These are phyloP conservation scores for Akanthomyces uredinophilus DNA, from an alignment of 2,329 filamentous ascomycete genomes.

Conservation along the genomic window DNA sequence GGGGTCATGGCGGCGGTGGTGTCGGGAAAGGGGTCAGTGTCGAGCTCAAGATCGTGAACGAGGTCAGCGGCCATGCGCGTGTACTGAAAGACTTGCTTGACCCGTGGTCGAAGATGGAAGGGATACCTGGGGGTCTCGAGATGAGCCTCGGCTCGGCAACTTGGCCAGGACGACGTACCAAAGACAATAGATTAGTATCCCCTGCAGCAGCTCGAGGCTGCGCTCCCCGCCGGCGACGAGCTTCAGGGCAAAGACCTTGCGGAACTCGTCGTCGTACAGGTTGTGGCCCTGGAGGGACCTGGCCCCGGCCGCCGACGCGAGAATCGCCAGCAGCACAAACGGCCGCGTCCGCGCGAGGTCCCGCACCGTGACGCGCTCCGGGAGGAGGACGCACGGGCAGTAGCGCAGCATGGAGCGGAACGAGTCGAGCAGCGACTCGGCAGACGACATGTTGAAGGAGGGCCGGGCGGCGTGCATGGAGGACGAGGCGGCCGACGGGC, in stretches of 20 bases:
- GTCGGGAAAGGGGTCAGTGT: slow-evolving; percentile 30
- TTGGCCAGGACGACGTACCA: slow-evolving; percentile 39
- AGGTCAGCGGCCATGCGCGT: slow-evolving; percentile 48
- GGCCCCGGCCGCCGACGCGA: slow-evolving; percentile 45
- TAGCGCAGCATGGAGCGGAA: slow-evolving; percentile 41
- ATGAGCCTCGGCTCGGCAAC: background rate
- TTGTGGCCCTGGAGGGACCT: slow-evolving; percentile 46
- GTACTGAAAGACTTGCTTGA: slow-evolving; percentile 45
- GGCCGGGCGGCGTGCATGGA: slow-evolving; percentile 38
- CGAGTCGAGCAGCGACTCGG: slow-evolving; percentile 37
- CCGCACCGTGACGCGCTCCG: slow-evolving; percentile 36
- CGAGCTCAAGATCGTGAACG: slow-evolving; percentile 44
- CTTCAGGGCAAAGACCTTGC: slow-evolving; percentile 51
- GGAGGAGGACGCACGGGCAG: slow-evolving; percentile 41
- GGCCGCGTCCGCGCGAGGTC: slow-evolving; percentile 42
- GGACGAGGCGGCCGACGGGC: slow-evolving; percentile 25
- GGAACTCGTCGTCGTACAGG: slow-evolving; percentile 53
- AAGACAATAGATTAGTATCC: slow-evolving; percentile 51
- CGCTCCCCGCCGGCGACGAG: slow-evolving; percentile 53
- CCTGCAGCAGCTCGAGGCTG: slow-evolving; percentile 51
- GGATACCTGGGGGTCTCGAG: slow-evolving; percentile 43
- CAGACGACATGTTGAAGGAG: slow-evolving; percentile 52
- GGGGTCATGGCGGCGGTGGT: slow-evolving; percentile 12
- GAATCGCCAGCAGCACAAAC: slow-evolving; percentile 49
- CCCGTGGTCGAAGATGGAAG: slow-evolving; percentile 48